These are phyloP conservation scores for Mucor indicus DNA, from an alignment of 371 early-diverging fungal species.

Conservation along the genomic window DNA sequence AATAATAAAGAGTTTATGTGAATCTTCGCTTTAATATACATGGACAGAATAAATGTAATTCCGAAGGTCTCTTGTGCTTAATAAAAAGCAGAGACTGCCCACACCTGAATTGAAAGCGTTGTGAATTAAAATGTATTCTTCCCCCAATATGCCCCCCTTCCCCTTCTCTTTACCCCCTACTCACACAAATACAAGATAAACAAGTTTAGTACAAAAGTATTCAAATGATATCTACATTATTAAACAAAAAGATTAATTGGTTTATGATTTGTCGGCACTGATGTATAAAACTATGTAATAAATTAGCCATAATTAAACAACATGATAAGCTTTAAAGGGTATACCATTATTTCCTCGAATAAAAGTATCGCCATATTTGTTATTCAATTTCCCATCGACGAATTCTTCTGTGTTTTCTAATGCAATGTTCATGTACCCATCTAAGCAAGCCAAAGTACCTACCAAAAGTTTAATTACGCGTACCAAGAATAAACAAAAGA, in stretches of 20 bases:
- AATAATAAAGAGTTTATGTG: not conserved
- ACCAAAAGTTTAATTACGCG: slow-evolving; percentile 3
- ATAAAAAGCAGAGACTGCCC: slow-evolving; percentile 24
- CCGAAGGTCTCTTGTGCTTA: slow-evolving; percentile 13
- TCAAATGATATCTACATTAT: slow-evolving; percentile 4
- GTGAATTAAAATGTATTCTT: not conserved
- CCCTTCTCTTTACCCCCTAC: no score
- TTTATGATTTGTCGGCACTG: slow-evolving; percentile 33
- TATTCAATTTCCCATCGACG: slow-evolving; percentile 87
- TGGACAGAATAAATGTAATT: slow-evolving; percentile 44
- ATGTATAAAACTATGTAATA: slow-evolving; percentile 42
- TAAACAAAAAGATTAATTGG: not conserved
- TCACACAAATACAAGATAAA: not conserved
- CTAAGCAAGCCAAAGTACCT: slow-evolving; percentile 93
- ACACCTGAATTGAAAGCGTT: slow-evolving; percentile 49
- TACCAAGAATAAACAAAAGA: no score
- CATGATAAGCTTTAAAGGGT: not conserved
- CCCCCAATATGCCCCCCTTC: not conserved
- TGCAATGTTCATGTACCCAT: slow-evolving; percentile 99
- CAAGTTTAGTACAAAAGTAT: not conserved
- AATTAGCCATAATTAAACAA: no score
- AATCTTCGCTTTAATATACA: slow-evolving; percentile 45
- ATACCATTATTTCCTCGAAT: slow-evolving; percentile 97
- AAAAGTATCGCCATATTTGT: slow-evolving; percentile 93
- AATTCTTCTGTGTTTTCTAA: slow-evolving; percentile 95